phyloP scores from a whole-genome alignment of 106 monocot species.

The Amphibolis antarctica region DNA sequence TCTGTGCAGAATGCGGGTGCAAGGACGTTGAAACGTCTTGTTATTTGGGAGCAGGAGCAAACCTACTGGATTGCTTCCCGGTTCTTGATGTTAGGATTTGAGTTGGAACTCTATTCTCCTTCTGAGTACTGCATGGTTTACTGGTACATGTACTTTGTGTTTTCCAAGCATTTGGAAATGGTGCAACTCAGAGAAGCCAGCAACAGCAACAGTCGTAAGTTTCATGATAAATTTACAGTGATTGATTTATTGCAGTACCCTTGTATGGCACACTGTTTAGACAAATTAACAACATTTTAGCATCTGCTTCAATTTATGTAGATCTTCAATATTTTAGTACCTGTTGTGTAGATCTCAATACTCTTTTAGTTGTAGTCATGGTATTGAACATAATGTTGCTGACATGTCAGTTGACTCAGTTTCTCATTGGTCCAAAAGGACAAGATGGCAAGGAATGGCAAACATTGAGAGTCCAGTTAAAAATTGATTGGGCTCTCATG shows the following conservation, averaged over 20 bases:
- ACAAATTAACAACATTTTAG: no score
- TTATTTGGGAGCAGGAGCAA: constrained; percentile 74
- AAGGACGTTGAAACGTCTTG: constrained; percentile 53
- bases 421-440: no score
- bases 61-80: constrained; percentile 94
- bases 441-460: no score
- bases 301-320: no score
- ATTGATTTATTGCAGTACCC: not conserved
- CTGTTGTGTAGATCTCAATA: no score
- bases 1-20: constrained; percentile 42
- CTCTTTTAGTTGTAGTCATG: no score
- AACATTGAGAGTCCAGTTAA: no score
- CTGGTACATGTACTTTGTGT: constrained; percentile 87
- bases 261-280: no score
- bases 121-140: constrained; percentile 94
- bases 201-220: constrained; percentile 3
- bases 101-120: constrained; percentile 78
- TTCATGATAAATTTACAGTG: not conserved
- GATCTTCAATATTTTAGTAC: no score
- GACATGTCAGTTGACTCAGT: no score
- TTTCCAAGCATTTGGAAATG: constrained; percentile 63
- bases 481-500: no score
- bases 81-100: constrained; percentile 81
- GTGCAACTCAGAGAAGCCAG: constrained; percentile 38
- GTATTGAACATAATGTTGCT: no score